Evolutionary conservation across 2,329 filamentous ascomycete genomes (phyloP).

Genomic region (Colletotrichum gloeosporioides): DNA sequence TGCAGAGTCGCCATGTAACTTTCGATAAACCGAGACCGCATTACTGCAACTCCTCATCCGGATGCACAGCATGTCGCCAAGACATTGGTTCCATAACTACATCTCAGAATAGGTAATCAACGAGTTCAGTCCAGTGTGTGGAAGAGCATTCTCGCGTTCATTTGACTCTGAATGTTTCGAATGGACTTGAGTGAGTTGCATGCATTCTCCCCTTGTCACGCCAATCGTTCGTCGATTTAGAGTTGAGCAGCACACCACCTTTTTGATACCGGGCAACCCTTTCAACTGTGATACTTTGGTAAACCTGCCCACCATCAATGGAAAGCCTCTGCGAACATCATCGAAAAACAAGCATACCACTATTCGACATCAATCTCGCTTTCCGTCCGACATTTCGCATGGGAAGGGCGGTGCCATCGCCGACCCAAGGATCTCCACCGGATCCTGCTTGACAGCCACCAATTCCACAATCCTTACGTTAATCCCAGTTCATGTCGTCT

Average conservation of each 20-base stretch:
- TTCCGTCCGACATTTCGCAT: not conserved
- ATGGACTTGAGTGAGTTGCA: not conserved
- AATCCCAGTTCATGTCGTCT: not conserved
- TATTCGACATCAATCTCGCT: not conserved
- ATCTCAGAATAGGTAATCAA: not conserved
- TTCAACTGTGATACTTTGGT: not conserved
- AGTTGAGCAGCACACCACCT: conserved; percentile 9
- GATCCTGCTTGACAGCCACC: not conserved
- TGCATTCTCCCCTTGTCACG: not conserved
- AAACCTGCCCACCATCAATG: not conserved
- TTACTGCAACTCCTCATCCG: not conserved
- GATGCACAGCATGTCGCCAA: not conserved
- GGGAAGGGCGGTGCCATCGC: not conserved
- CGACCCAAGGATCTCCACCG: not conserved
- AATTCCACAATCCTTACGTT: not conserved
- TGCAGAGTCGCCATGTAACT: not conserved
- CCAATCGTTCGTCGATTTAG: not conserved
- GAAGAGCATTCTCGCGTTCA: not conserved
- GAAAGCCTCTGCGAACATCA: not conserved
- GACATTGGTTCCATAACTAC: not conserved
- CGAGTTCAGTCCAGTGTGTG: not conserved
- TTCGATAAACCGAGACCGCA: not conserved
- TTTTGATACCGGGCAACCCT: not conserved
- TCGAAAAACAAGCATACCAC: not conserved
- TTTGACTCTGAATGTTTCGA: not conserved